Conservation (phyloP, 2,329 filamentous ascomycete genomes). For the Claviceps citrina region DNA sequence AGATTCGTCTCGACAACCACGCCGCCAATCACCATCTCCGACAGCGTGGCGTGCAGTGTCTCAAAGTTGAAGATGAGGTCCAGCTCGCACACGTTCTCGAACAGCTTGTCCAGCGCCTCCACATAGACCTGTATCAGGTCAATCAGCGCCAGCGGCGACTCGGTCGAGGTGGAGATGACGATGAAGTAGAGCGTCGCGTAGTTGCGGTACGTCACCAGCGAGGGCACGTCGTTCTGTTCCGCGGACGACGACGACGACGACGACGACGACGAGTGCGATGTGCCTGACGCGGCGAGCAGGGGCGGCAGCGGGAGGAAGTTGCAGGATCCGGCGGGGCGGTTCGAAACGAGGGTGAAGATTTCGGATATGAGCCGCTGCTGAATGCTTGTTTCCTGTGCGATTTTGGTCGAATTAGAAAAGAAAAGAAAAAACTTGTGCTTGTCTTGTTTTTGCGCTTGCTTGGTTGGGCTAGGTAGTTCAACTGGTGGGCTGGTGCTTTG, state of each 20-base stretch:
- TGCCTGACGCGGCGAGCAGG: constrained; percentile 45
- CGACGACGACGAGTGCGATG: constrained; percentile 34
- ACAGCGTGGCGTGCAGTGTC: constrained; percentile 77
- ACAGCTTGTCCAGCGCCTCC: constrained; percentile 82
- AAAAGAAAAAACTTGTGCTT: no score
- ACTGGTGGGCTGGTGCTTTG: no score
- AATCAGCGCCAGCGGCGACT: constrained; percentile 86
- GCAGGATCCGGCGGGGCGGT: constrained; percentile 80
- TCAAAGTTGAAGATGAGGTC: constrained; percentile 99
- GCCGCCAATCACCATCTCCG: constrained; percentile 90
- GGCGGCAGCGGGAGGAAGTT: constrained; percentile 82
- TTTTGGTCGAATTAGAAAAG: neutral
- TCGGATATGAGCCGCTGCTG: constrained; percentile 94
- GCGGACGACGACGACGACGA: constrained; percentile 45
- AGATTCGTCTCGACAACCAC: constrained; percentile 87
- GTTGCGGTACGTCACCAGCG: constrained; percentile 92
- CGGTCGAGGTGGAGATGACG: constrained; percentile 88
- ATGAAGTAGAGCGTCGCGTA: constrained; percentile 99
- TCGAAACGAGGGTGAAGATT: constrained; percentile 90
- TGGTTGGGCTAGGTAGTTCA: no score
- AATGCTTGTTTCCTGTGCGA: constrained; percentile 73
- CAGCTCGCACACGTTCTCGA: constrained; percentile 96
- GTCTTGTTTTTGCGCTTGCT: no score
- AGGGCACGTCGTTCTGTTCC: constrained; percentile 74
- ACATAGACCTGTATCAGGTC: constrained; percentile 98